A percentile compares a stretch with the other conserved stretches of the same genome.
phyloP scores from a whole-genome alignment of 805 yeast genomes.

The Cyberlindnera nakhonratchasimensis region DNA sequence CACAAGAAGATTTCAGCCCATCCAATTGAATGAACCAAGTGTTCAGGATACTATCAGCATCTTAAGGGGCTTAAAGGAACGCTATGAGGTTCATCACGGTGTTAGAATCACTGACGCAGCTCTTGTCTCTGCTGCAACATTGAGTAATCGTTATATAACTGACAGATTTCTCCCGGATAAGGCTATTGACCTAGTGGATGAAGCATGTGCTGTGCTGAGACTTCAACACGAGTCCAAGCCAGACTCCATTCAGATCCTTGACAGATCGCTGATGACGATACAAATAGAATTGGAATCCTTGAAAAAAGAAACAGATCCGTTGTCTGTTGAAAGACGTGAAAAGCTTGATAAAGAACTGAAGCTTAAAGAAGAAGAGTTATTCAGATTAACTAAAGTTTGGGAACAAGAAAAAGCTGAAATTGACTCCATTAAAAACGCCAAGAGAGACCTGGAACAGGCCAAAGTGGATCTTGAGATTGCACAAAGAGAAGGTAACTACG shows the following conservation, averaged over 20 bases:
- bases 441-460: conserved; percentile 80
- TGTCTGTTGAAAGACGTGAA: conserved; percentile 75
- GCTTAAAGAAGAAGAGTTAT: conserved; percentile 59
- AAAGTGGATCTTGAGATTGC: conserved; percentile 76
- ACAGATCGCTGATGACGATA: conserved; percentile 86
- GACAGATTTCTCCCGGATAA: conserved; percentile 93
- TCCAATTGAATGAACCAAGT: conserved; percentile 78
- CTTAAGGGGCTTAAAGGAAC: conserved; percentile 87
- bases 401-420: conserved; percentile 74
- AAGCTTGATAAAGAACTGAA: conserved; percentile 67
- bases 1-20: conserved; percentile 91
- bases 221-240: conserved; percentile 97
- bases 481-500: conserved; percentile 84
- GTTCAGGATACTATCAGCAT: conserved; percentile 91
- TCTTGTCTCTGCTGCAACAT: conserved; percentile 86
- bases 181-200: conserved; percentile 95
- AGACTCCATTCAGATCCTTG: conserved; percentile 85
- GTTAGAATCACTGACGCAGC: conserved; percentile 92
- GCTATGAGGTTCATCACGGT: conserved; percentile 97
- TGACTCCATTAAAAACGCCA: conserved; percentile 73
- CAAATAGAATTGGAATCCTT: conserved; percentile 93
- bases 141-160: conserved; percentile 85
- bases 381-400: conserved; percentile 80
- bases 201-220: conserved; percentile 92
- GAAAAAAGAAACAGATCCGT: conserved; percentile 85